Percentiles rank a stretch among this genome's conserved stretches.
These are phyloP conservation scores for Ustanciosporium gigantosporum DNA, from an alignment of 1,284 basidiomycete species.

Conservation along the genomic window DNA sequence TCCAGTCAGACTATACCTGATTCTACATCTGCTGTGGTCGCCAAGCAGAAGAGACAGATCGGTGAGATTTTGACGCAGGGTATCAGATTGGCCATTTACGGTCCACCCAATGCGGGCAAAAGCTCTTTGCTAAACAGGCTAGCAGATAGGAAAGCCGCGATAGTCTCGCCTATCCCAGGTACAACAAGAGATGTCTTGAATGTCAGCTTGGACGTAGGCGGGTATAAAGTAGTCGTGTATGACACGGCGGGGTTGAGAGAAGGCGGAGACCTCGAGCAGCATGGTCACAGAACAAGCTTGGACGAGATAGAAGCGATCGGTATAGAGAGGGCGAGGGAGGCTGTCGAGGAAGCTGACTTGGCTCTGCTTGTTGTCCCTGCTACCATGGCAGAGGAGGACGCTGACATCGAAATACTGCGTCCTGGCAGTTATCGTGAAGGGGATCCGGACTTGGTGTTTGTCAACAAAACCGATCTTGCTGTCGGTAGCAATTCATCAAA, in stretches of 20 bases:
- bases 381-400: slow-evolving; percentile 61
- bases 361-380: slow-evolving; percentile 78
- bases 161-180: slow-evolving; percentile 80
- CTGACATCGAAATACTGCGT: slow-evolving; percentile 56
- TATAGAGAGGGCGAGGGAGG: slow-evolving; percentile 71
- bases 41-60: slow-evolving; percentile 67
- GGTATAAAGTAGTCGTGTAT: slow-evolving; percentile 75
- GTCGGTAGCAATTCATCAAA: too few species aligned
- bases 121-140: slow-evolving; percentile 80
- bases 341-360: slow-evolving; percentile 72
- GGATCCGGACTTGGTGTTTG: slow-evolving; percentile 65
- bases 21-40: too few species aligned
- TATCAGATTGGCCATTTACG: slow-evolving; percentile 79
- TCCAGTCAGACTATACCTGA: too few species aligned
- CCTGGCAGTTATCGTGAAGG: slow-evolving; percentile 64
- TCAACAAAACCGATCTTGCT: slow-evolving; percentile 78
- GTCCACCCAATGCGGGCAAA: slow-evolving; percentile 87
- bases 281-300: too few species aligned
- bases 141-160: slow-evolving; percentile 81
- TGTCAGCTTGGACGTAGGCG: slow-evolving; percentile 77
- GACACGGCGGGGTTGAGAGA: slow-evolving; percentile 75
- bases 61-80: slow-evolving; percentile 83
- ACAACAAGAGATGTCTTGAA: slow-evolving; percentile 85
- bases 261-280: neutral
- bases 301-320: slow-evolving; percentile 82